These are phyloP conservation scores for Exophiala lecanii-corni DNA, from an alignment of 2,329 filamentous ascomycete species.

Conservation along the genomic window DNA sequence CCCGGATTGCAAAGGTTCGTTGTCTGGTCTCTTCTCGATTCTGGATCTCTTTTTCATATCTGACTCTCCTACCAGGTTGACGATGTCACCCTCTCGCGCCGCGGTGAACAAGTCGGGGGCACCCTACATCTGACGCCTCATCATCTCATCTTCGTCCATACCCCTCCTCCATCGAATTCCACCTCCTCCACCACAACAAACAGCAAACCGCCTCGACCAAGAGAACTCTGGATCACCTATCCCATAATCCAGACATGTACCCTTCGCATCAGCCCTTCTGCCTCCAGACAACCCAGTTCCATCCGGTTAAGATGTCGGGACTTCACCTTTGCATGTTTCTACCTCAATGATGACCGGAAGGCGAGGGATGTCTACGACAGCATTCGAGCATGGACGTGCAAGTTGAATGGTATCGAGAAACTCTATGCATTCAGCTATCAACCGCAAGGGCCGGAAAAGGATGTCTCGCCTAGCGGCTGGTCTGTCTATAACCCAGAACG, in stretches of 20 bases:
- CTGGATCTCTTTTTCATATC: not conserved
- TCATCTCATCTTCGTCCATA: conserved; percentile 61
- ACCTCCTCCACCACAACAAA: conserved; percentile 36
- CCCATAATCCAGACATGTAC: conserved; percentile 82
- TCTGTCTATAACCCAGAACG: conserved; percentile 75
- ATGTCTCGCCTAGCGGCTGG: conserved; percentile 66
- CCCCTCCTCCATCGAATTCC: conserved; percentile 41
- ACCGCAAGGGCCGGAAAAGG: conserved; percentile 64
- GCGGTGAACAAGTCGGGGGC: conserved; percentile 53
- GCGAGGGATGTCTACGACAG: conserved; percentile 85
- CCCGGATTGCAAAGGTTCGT: conserved; percentile 27
- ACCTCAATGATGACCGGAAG: conserved; percentile 66
- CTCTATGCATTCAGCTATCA: conserved; percentile 86
- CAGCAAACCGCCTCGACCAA: conserved; percentile 39
- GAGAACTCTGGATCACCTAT: conserved; percentile 90
- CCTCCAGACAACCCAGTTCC: conserved; percentile 67
- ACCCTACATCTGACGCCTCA: conserved; percentile 60
- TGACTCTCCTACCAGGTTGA: conserved; percentile 38
- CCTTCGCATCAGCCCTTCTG: conserved; percentile 66
- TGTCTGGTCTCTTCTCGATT: not conserved
- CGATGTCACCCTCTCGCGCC: conserved; percentile 56
- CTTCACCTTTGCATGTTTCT: conserved; percentile 90
- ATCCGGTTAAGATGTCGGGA: conserved; percentile 87
- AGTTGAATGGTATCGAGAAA: conserved; percentile 75
- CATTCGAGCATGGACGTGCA: conserved; percentile 76